Base-by-base conservation (phyloP, 768 basidiomycete genomes). In the Boletellus ananas region DNA sequence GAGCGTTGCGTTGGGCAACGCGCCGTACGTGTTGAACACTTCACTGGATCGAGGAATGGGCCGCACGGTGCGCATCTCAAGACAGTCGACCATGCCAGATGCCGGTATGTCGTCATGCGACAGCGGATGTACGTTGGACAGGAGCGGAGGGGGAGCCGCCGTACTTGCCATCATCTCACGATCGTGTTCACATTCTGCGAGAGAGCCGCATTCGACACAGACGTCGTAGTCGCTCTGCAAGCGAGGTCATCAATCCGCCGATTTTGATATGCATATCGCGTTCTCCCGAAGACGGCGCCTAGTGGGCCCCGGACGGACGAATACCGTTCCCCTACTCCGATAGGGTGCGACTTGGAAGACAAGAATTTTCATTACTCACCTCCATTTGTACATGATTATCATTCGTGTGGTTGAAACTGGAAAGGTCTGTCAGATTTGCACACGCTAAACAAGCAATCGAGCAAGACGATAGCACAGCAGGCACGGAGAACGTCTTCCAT, bases 11-110 rank as follows among this genome's bases (percentile, higher is more conserved):
- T 90, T 90, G 16, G 73, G 71, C 34, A 90, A 70, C 3, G 70
- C 67, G n/a, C 84, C 83, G 60, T 91, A 92, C 1, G 85, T 85
- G 64, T 92, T 92, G 73, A 81, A 90, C 18, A 89, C 72, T 50
- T 91, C 81, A 10, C 71, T 70, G 35, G 69, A 67, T 0, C 79
- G 71, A 8, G 69, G 65, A 36, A 90, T 74, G n/a, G 68, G 55
- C 13, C 66, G 62, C 52, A 82, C 79, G 1, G 80, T 72, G 3
- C 87, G 81, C 81, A 92, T 89, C 48, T 90, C 87, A 56, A 78
- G 81, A 58, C 62, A 74, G 40, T 71, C 60, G 51, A 75, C 74
- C 39, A 41, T 46, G 47, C 29, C 29, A 10, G 36, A 21, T 11
- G 59, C 57, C 31, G 47, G 45, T 18, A 48, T 20, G n/a, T 39